Conservation (phyloP, 2,329 filamentous ascomycete species). For the Diaporthe velutina region DNA sequence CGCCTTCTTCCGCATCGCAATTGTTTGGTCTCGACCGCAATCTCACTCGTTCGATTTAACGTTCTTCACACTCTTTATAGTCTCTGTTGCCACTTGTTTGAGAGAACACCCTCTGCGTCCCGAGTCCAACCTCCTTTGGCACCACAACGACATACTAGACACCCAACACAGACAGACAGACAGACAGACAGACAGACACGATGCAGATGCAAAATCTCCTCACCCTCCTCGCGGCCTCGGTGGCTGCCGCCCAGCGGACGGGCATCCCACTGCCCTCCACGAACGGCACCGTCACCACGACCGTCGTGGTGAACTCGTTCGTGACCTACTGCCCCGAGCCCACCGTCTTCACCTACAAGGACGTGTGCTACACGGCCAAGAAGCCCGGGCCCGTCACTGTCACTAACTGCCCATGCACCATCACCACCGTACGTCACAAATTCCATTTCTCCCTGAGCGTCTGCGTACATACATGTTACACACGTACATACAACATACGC, state of each 20-base stretch:
- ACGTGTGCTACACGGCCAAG: constrained; percentile 67
- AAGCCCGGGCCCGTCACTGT: constrained; percentile 63
- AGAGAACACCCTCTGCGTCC: background rate
- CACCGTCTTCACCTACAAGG: constrained; percentile 64
- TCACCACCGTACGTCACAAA: constrained; percentile 43
- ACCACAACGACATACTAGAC: background rate
- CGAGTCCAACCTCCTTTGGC: background rate
- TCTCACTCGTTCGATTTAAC: constrained; percentile 33
- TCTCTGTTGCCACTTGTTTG: constrained; percentile 34
- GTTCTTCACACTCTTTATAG: constrained; percentile 41
- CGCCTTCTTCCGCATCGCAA: constrained; percentile 19
- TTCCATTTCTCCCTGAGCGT: background rate
- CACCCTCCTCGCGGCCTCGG: constrained; percentile 44
- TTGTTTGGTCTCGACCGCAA: constrained; percentile 22
- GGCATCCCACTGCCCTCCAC: constrained; percentile 25
- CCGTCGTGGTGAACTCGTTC: constrained; percentile 52
- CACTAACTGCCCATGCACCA: constrained; percentile 66
- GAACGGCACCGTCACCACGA: constrained; percentile 35
- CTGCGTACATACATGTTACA: background rate
- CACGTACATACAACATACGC: background rate
- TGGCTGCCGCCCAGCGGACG: constrained; percentile 43
- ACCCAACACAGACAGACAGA: background rate
- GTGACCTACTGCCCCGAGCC: constrained; percentile 60
- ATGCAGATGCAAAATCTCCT: constrained; percentile 49
- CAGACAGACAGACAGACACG: constrained; percentile 39